phyloP scores from a whole-genome alignment of 192 early-diverging fungal genomes.

The Rhizophagus sp. region DNA sequence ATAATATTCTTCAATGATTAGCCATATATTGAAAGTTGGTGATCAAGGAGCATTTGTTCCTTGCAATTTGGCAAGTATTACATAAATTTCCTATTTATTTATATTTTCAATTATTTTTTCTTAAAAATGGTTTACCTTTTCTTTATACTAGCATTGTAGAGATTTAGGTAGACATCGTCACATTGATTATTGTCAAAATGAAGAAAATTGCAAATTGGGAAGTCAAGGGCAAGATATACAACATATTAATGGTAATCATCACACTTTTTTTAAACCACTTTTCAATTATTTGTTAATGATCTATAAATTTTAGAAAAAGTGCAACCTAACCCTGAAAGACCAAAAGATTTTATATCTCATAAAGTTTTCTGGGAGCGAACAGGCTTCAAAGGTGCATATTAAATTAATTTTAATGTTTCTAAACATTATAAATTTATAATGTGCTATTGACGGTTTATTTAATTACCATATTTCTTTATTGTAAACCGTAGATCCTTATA shows the following conservation, averaged over 20 bases:
- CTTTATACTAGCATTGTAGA: conserved; percentile 9
- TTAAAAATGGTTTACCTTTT: neutral
- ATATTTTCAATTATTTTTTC: neutral
- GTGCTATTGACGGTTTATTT: too few relatives aligned
- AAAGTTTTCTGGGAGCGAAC: conserved; percentile 28
- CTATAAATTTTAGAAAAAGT: neutral
- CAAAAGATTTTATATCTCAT: conserved; percentile 31
- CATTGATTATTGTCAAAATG: conserved; percentile 31
- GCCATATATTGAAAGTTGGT: conserved; percentile 8
- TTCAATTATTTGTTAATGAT: neutral
- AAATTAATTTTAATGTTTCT: too few relatives aligned
- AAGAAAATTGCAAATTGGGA: conserved; percentile 5
- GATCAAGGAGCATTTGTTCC: conserved; percentile 17
- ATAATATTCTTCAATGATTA: neutral
- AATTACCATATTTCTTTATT: too few relatives aligned
- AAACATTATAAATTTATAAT: too few relatives aligned
- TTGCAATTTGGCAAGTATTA: conserved; percentile 12
- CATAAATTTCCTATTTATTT: neutral
- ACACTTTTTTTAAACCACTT: too few relatives aligned
- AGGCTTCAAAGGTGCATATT: conserved; percentile 25
- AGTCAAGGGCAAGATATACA: neutral
- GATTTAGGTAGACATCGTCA: conserved; percentile 25
- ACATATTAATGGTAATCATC: conserved; percentile 21
- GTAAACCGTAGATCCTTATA: conserved; percentile 31
- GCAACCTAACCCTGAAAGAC: conserved; percentile 5